Base-by-base conservation (phyloP, 768 basidiomycete species). In the Tephrocybe rancida region DNA sequence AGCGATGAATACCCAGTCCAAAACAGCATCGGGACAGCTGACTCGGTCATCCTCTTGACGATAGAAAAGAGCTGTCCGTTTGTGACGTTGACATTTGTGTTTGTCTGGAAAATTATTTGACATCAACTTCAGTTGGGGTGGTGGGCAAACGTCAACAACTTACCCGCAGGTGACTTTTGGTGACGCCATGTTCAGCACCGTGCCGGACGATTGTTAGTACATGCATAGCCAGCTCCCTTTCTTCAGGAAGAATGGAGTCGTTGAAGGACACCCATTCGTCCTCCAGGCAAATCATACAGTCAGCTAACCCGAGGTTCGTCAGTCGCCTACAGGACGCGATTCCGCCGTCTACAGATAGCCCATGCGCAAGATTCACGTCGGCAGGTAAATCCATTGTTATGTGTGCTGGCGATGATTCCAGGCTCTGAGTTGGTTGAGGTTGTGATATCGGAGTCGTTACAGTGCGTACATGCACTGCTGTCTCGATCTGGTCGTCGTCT, bases 401-500 rank as follows among this genome's bases (percentile, higher is more conserved):
- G 39, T 52, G 52, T 21, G 42, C 48, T 6, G 61, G 60, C 5
- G 66, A 58, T 16, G 59, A 58, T 26, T 48, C 50, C 7, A 53
- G 57, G 32, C 44, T 66, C 29, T 55, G 58, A 13, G 57, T 52
- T 21, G 57, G 45, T n/a, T 54, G 53, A 16, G 55, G 60, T 27
- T 52, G 53, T 44, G 50, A 22, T 19, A 35, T 54, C 19, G 59
- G 49, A 14, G 55, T 21, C 27, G 62, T 64, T 52, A 64, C 59
- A 56, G 76, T 75, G 46, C 70, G 79, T 44, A 86, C 73, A 56
- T 72, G 71, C 47, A 94, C 73, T 7, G 72, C 66, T 3, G 87
- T 89, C 69, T 95, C 92, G 44, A 92, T 86, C 61, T 92, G 83
- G 67, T 92, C 88, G 62, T 95, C 92, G 64, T 92, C 92, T 93